Evolutionary conservation across 108 stramenopile genomes (phyloP).

Genomic region (Poteriospumella lacustris): DNA sequence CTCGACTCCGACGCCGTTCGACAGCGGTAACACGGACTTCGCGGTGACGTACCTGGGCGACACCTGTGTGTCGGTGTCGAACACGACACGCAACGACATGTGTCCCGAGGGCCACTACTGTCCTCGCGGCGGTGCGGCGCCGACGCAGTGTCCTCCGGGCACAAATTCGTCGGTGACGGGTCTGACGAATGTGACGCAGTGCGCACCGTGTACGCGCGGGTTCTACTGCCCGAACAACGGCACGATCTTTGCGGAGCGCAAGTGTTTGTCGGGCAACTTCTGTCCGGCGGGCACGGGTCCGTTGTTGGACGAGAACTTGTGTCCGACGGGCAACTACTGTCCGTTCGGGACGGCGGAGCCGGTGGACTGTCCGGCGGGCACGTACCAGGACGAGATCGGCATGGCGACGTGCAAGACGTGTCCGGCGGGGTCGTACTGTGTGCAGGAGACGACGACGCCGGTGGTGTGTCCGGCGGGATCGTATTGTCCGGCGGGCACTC

Average conservation of each 20-base stretch:
- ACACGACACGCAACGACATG: conserved; percentile 27
- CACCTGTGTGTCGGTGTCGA: conserved; percentile 31
- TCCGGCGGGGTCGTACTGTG: conserved; percentile 44
- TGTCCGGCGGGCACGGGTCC: too few relatives aligned
- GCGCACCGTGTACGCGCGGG: too few relatives aligned
- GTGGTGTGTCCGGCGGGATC: conserved; percentile 42
- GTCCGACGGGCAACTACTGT: conserved; percentile 48
- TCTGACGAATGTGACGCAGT: too few relatives aligned
- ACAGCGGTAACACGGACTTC: not conserved
- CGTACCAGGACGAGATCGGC: conserved; percentile 40
- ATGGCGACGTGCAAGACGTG: conserved; percentile 23
- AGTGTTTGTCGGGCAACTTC: not conserved
- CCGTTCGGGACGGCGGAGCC: conserved; percentile 32
- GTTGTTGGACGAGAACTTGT: not conserved
- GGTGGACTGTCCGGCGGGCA: conserved; percentile 34
- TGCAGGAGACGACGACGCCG: conserved; percentile 35
- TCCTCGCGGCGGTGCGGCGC: not conserved
- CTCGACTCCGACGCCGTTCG: conserved; percentile 28
- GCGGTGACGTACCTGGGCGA: not conserved
- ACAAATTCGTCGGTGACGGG: not conserved
- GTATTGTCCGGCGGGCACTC: conserved; percentile 37
- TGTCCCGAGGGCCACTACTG: conserved; percentile 4
- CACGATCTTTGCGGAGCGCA: not conserved
- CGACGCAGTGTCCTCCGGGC: not conserved
- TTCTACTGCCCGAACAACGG: too few relatives aligned